Evolutionary conservation across 1,139 yeast species (phyloP), one percentile per base, ranked within the genome.

Genomic region (Debaryomyces subglobosus): DNA sequence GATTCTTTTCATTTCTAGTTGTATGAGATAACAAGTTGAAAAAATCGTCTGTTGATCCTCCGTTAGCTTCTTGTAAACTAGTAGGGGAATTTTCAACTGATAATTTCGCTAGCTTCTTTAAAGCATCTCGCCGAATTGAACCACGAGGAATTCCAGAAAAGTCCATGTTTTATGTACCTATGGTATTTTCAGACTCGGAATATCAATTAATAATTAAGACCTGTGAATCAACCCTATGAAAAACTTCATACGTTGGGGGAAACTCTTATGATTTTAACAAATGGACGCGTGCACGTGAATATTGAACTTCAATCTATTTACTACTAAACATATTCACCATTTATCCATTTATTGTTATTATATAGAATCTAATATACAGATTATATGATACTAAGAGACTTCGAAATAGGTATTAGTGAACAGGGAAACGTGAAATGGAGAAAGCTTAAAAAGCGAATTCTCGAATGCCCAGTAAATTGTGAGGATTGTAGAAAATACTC

Each of bases 121-220:
- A 75, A 6, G 94, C 91, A 43, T 73, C 79, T 10, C 81, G 80
- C 49, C 94, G 77, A 24, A 87, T 73, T n/a, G 70, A 57, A 34
- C 75, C 77, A 27, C 78, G 61, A 30, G 68, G 55, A 34, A 74
- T 62, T 9, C 79, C 79, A 42, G 57, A 60, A 51, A 52, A 74
- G 54, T 74, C 79, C 80, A 75, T 74, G 12, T 30, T 24, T 6
- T 1, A 32, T 21, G n/a, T 21, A 10, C 36, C 24, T 15, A 15
- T 2, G 27, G 18, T 20, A 18, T 21, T 29, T 36, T 8, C 9
- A 18, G 37, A 35, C 21, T 35, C 15, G 12, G 12, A 18, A 32
- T 32, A 7, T 32, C 35, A 32, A 15, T 32, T 16, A 32, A 8
- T 15, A 32, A 32, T 8, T 30, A 30, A 13, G 18, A 13, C 34